Evolutionary conservation across 257 asterid species (phyloP).

Genomic region (Salvia hispanica): DNA sequence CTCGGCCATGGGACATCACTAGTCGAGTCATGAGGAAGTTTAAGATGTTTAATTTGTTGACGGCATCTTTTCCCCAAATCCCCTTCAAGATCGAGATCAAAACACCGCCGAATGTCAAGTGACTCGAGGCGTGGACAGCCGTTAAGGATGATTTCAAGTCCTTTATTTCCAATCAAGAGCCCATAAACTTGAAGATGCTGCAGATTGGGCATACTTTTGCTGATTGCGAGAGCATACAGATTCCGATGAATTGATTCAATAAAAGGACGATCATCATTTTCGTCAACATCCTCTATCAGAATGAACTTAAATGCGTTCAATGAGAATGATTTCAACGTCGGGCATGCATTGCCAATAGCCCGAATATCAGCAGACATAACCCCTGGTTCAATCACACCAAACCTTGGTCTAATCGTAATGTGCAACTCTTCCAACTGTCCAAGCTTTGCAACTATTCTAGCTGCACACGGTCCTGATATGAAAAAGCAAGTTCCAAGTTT

Average conservation of each 20-base stretch:
- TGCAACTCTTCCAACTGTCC: slow-evolving; percentile 59
- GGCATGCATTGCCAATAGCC: slow-evolving; percentile 43
- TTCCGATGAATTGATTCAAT: background rate
- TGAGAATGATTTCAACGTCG: slow-evolving; percentile 36
- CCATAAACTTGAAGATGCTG: slow-evolving; percentile 40
- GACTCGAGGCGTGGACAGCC: slow-evolving; percentile 57
- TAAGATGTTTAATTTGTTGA: slow-evolving; percentile 35
- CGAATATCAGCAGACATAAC: slow-evolving; percentile 16
- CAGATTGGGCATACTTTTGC: slow-evolving; percentile 47
- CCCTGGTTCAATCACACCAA: background rate
- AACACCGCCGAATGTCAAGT: slow-evolving; percentile 50
- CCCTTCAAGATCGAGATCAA: slow-evolving; percentile 34
- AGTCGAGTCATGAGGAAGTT: slow-evolving; percentile 32
- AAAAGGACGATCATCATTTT: too few relatives aligned
- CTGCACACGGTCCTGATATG: slow-evolving; percentile 27
- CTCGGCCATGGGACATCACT: slow-evolving; percentile 26
- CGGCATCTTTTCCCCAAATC: slow-evolving; percentile 42
- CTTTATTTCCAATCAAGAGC: slow-evolving; percentile 33
- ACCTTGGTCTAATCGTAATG: slow-evolving; percentile 13
- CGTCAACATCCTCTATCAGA: too few relatives aligned
- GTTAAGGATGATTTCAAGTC: slow-evolving; percentile 47
- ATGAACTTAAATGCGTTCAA: background rate
- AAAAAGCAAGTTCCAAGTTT: too few relatives aligned
- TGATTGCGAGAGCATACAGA: slow-evolving; percentile 44
- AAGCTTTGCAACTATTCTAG: slow-evolving; percentile 36